Evolutionary conservation across 441 rosid species (phyloP), one percentile per base, ranked within the genome.

Genomic region (Mallotus repandus): DNA sequence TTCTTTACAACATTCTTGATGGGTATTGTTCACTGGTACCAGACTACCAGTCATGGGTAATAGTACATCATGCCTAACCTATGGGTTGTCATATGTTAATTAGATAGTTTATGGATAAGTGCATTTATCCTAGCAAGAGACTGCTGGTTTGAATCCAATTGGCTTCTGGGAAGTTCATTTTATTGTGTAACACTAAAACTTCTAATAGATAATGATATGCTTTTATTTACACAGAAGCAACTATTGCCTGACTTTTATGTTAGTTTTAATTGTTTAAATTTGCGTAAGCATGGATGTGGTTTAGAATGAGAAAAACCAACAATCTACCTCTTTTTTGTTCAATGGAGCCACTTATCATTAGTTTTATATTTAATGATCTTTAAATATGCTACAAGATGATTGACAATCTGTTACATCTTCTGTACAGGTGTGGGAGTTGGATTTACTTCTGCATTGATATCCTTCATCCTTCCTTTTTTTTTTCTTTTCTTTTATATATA

Each of bases 391-490:
- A 66, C 60, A 56, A 32, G 64, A 61, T 65, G 54, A 69, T 58
- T 91, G 61, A 85, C 61, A 69, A 46, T 74, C 64, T 43, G 32
- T 59, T 69, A 61, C 61, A 54, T 78, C 16, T 83, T 78, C 66
- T 76, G 18, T 86, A 79, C 94, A 91, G 99, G 98, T 66, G 98
- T 93, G 77, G 99, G 97, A 78, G 99, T 93, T 86, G 97, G 98
- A 74, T 96, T 96, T 83, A 92, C 74, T 62, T 96, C 97, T 77
- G 94, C 99, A 80, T 87, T 93, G 84, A 93, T 96, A 96, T 93
- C 99, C 98, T 92, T 86, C 25, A 35, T 73, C 49, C 63, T 73
- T 66, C 54, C 63, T 73, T 66, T 50, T 15, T 69, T 70, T 22
- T 80, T 67, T 67, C 55, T 77, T 43, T 38, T 13, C n/a, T n/a